Percentiles rank a stretch among this genome's conserved stretches.
phyloP scores from a whole-genome alignment of 352 stramenopile genomes.

The Globisporangium alternatum region DNA sequence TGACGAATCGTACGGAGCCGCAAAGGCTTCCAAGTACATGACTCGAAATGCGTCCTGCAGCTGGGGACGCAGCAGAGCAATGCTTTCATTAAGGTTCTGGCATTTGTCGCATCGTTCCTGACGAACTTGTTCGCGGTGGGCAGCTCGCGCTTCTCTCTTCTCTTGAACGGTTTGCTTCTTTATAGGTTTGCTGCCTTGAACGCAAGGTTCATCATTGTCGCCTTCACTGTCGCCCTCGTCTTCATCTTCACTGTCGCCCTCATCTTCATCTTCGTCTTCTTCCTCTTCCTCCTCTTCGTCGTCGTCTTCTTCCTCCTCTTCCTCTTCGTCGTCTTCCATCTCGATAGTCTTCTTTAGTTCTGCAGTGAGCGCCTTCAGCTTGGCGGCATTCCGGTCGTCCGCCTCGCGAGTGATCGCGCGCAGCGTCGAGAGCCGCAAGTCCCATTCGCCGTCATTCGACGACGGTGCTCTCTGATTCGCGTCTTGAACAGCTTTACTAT shows the following conservation, averaged over 20 bases:
- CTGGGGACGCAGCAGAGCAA: slow-evolving; percentile 23
- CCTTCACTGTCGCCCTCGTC: slow-evolving; percentile 14
- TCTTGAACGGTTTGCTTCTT: slow-evolving; percentile 8
- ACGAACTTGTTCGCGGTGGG: not conserved
- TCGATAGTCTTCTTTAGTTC: slow-evolving; percentile 22
- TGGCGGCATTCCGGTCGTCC: slow-evolving; percentile 23
- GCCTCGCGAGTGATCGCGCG: slow-evolving; percentile 23
- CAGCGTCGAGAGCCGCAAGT: slow-evolving; percentile 33
- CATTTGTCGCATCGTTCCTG: slow-evolving; percentile 18
- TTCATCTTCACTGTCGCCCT: slow-evolving; percentile 11
- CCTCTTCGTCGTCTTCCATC: slow-evolving; percentile 23
- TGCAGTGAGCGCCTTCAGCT: slow-evolving; percentile 17
- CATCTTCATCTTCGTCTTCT: slow-evolving; percentile 22
- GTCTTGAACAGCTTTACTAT: not conserved
- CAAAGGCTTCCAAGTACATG: slow-evolving; percentile 25
- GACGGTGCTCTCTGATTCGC: too few relatives aligned
- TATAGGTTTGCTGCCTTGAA: not conserved
- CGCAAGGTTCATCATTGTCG: slow-evolving; percentile 7
- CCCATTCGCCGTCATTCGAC: slow-evolving; percentile 20
- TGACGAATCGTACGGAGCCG: slow-evolving; percentile 30
- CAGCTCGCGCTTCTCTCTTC: slow-evolving; percentile 16
- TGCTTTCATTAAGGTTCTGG: slow-evolving; percentile 13
- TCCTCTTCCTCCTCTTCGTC: slow-evolving; percentile 23
- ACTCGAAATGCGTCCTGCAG: slow-evolving; percentile 34
- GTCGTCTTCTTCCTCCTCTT: slow-evolving; percentile 28